These are phyloP conservation scores for Grifola frondosa DNA, from an alignment of 1,284 basidiomycete genomes.

Conservation along the genomic window DNA sequence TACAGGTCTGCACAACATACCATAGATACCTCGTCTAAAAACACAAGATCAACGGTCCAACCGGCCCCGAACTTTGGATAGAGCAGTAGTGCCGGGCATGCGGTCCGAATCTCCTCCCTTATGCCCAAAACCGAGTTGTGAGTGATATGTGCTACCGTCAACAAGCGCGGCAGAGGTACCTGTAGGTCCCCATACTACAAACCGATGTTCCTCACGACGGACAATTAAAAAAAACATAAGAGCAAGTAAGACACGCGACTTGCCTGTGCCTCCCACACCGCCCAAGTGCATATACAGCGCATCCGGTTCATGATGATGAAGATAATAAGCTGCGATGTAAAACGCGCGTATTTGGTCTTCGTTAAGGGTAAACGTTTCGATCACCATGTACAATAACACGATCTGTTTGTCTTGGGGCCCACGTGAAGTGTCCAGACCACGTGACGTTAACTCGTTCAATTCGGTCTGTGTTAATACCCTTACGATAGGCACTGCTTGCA, in stretches of 20 bases:
- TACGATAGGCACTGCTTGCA: too few relatives aligned
- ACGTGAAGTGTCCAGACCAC: too few relatives aligned
- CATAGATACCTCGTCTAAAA: constrained; percentile 7
- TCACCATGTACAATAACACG: too few relatives aligned
- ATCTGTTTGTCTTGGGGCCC: too few relatives aligned
- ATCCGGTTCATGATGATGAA: neutral
- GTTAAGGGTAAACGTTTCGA: too few relatives aligned
- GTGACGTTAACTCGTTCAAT: too few relatives aligned
- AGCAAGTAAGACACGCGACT: neutral
- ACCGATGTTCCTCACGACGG: neutral
- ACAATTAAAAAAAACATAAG: neutral
- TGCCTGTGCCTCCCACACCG: neutral
- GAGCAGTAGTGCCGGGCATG: too few relatives aligned
- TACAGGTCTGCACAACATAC: neutral
- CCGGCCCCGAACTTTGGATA: neutral
- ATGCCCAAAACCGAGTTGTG: too few relatives aligned
- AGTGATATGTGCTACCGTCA: too few relatives aligned
- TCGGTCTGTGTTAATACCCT: too few relatives aligned
- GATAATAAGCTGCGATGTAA: neutral
- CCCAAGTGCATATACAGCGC: neutral
- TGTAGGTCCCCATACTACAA: neutral
- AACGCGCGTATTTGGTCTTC: neutral
- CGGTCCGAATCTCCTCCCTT: too few relatives aligned
- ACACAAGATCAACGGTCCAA: constrained; percentile 1
- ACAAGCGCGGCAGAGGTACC: neutral